Evolutionary conservation across 2,329 filamentous ascomycete genomes (phyloP).

Genomic region (Aureobasidium lini): DNA sequence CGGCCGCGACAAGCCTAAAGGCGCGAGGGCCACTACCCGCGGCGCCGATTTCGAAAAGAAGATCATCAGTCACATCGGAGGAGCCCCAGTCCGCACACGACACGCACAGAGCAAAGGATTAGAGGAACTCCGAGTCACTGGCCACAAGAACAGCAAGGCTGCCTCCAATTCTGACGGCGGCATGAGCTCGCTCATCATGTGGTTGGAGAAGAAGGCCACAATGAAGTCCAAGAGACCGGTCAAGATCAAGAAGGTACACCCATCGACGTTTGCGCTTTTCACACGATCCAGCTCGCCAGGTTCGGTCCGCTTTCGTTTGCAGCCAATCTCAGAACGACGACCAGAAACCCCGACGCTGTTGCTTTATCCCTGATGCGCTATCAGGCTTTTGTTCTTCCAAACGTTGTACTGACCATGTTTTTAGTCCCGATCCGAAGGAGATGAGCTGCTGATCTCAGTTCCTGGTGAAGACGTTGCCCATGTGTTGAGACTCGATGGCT

Average conservation of each 20-base stretch:
- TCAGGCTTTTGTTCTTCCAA: conserved; percentile 5
- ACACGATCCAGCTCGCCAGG: conserved; percentile 7
- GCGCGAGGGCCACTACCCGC: conserved; percentile 13
- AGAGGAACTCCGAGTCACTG: conserved; percentile 32
- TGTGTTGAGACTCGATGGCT: conserved; percentile 34
- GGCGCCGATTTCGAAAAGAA: conserved; percentile 19
- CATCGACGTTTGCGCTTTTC: conserved; percentile 10
- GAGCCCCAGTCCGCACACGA: conserved; percentile 21
- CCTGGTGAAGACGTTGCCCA: conserved; percentile 27
- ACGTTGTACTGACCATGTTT: conserved; percentile 21
- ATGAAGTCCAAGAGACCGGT: conserved; percentile 25
- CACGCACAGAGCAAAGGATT: conserved; percentile 16
- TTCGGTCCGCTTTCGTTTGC: conserved; percentile 25
- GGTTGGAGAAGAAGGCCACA: conserved; percentile 34
- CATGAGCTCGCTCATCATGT: conserved; percentile 30
- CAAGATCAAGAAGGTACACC: conserved; percentile 33
- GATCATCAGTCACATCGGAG: conserved; percentile 24
- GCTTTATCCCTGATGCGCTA: conserved; percentile 12
- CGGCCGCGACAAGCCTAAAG: conserved; percentile 18
- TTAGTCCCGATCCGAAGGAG: conserved; percentile 29
- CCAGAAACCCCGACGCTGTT: conserved; percentile 19
- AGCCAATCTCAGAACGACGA: conserved; percentile 26
- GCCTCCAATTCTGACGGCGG: conserved; percentile 28
- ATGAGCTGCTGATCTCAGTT: conserved; percentile 32
- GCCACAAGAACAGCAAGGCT: conserved; percentile 34